A percentile compares a stretch with the other conserved stretches of the same genome.
Evolutionary conservation across 2,329 filamentous ascomycete genomes (phyloP).

Genomic region (Alternaria alternata): DNA sequence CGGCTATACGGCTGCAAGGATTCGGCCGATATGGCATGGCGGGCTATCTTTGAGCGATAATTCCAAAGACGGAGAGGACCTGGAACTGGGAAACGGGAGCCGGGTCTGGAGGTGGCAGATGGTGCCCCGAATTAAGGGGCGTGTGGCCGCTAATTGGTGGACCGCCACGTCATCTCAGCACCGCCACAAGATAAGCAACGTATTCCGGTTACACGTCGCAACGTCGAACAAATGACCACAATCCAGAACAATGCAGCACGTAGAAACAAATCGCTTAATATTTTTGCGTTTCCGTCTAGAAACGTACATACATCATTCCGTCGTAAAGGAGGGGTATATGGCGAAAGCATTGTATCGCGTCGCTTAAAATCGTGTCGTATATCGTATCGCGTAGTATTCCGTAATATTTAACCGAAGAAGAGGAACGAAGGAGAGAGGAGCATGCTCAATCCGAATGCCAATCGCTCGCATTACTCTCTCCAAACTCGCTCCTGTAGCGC

Average conservation of each 20-base stretch:
- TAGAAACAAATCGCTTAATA: neutral
- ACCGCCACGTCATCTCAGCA: neutral
- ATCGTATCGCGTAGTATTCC: neutral
- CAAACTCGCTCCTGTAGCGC: constrained; percentile 31
- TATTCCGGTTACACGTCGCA: neutral
- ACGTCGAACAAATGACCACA: neutral
- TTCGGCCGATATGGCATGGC: neutral
- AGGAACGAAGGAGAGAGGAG: neutral
- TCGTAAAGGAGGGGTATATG: constrained; percentile 5
- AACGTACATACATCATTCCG: neutral
- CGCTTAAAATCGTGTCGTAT: neutral
- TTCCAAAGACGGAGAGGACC: neutral
- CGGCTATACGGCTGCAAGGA: neutral
- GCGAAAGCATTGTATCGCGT: neutral
- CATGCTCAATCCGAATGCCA: constrained; percentile 30
- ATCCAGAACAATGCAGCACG: neutral
- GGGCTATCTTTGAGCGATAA: neutral
- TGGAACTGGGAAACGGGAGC: neutral
- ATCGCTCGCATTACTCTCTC: constrained; percentile 30
- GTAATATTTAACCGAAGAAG: constrained; percentile 4
- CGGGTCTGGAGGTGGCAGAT: neutral
- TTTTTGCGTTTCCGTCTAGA: neutral
- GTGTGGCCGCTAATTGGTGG: neutral
- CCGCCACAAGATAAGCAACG: neutral
- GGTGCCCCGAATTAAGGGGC: neutral